These are phyloP conservation scores for Neocatenulostroma microsporum DNA, from an alignment of 2,329 filamentous ascomycete genomes.

Conservation along the genomic window DNA sequence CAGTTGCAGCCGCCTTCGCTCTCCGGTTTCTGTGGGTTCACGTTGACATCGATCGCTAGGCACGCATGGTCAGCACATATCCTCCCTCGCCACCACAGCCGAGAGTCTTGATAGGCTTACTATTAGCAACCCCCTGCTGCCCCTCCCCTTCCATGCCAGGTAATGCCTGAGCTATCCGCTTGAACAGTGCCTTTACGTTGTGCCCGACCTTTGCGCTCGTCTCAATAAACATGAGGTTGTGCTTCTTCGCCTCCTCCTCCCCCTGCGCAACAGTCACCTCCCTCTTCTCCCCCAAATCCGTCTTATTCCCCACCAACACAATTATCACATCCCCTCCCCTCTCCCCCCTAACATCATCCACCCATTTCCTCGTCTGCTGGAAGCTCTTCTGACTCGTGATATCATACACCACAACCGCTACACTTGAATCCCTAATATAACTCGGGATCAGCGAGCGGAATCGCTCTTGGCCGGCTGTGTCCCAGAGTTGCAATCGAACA, in stretches of 20 bases:
- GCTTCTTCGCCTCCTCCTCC: slow-evolving; percentile 96
- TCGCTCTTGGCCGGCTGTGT: slow-evolving; percentile 94
- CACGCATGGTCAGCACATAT: slow-evolving; percentile 13
- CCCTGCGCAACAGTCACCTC: slow-evolving; percentile 95
- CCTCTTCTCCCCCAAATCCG: slow-evolving; percentile 94
- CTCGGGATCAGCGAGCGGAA: slow-evolving; percentile 96
- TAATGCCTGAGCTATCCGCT: slow-evolving; percentile 94
- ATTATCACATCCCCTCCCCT: slow-evolving; percentile 98
- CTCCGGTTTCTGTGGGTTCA: slow-evolving; percentile 28
- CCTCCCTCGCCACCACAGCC: background rate
- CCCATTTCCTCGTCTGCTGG: slow-evolving; percentile 98
- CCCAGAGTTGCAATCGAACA: slow-evolving; percentile 94
- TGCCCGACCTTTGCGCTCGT: slow-evolving; percentile 96
- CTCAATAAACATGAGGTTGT: slow-evolving; percentile 98
- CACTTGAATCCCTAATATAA: slow-evolving; percentile 96
- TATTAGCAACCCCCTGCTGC: slow-evolving; percentile 68
- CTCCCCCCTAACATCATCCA: slow-evolving; percentile 94
- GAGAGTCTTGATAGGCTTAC: slow-evolving; percentile 47
- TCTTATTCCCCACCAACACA: slow-evolving; percentile 97
- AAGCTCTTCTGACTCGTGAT: slow-evolving; percentile 84
- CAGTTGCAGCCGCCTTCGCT: slow-evolving; percentile 32
- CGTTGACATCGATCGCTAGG: slow-evolving; percentile 31
- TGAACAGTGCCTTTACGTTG: slow-evolving; percentile 96
- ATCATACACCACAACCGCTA: slow-evolving; percentile 97
- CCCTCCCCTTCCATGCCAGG: slow-evolving; percentile 94